Evolutionary conservation across 148 eudicot genomes (phyloP), one percentile per base, ranked within the genome.

Genomic region (Fagopyrum tataricum): DNA sequence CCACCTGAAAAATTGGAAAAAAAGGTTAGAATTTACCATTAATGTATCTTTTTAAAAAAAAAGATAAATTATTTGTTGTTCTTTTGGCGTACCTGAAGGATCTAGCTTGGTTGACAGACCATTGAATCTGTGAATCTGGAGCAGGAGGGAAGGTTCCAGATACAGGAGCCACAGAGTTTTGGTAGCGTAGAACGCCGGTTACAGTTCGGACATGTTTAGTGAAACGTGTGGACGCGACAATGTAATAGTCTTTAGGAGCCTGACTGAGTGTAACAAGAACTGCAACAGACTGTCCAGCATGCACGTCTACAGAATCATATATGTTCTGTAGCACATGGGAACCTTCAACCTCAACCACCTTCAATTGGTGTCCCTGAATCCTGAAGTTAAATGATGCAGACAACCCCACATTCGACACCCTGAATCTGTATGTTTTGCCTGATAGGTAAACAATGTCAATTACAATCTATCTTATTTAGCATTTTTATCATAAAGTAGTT

Each of bases 321-420:
- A 76, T 37, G 58, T 81, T 90, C 80, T 92, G 92, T 26, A 90
- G 64, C 44, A 85, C 85, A 55, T 92, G 86, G 43, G 97, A 90
- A 53, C 99, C 99, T 81, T 95, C 99, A 71, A 92, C 96, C 87
- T 95, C 99, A 21, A 95, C 99, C 67, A 95, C 87, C 81, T 87
- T 90, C 86, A 95, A 68, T 49, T 48, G 81, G 74, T 95, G 99
- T 61, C 90, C 90, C 72, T 95, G 96, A 47, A 95, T 92, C 76
- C 97, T 84, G 83, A 95, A 88, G 86, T 95, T 95, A 64, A 90
- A 81, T 37, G 99, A 77, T 7, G 91, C 80, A 2, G 88, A 81
- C 80, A 90, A 66, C 21, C 99, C 99, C 51, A 95, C 84, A 74
- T 95, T 95, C 21, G 99, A 90, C 4, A 95, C 84, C 81, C 97